Evolutionary conservation across 73 alveolate genomes (phyloP).

Genomic region (Paraurostyla sp.): DNA sequence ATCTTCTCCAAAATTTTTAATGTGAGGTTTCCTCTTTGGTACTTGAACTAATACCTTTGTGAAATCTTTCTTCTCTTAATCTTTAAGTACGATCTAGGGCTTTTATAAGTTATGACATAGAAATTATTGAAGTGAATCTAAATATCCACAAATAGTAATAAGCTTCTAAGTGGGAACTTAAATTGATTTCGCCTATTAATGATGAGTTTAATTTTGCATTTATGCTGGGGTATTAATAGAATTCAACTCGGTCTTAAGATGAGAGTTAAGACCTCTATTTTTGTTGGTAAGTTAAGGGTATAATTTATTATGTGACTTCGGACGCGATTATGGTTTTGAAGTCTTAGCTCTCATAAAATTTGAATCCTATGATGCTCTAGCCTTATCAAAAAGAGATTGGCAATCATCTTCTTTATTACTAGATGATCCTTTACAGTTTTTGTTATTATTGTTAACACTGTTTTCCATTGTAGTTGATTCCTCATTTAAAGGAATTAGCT

Average conservation of each 20-base stretch:
- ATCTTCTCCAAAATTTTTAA: background rate
- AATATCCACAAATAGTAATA: background rate
- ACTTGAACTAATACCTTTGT: background rate
- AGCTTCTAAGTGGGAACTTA: background rate
- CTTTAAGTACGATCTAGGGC: background rate
- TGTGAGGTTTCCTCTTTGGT: background rate
- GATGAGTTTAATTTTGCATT: background rate
- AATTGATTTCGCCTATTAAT: background rate
- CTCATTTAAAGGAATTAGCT: too few species aligned
- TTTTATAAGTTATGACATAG: background rate
- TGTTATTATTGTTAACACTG: background rate
- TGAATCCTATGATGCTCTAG: background rate
- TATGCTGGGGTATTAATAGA: background rate
- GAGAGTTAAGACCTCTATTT: background rate
- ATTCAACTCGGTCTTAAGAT: too few species aligned
- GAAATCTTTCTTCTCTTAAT: background rate
- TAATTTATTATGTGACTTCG: background rate
- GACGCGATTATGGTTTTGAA: background rate
- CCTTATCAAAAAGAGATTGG: background rate
- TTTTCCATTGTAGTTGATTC: too few species aligned
- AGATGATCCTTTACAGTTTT: background rate
- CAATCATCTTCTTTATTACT: background rate
- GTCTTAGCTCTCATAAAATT: background rate
- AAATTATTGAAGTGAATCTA: background rate
- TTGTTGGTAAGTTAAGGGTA: background rate